phyloP scores from a whole-genome alignment of 495 filamentous ascomycete species.

The Aspergillus haitiensis region DNA sequence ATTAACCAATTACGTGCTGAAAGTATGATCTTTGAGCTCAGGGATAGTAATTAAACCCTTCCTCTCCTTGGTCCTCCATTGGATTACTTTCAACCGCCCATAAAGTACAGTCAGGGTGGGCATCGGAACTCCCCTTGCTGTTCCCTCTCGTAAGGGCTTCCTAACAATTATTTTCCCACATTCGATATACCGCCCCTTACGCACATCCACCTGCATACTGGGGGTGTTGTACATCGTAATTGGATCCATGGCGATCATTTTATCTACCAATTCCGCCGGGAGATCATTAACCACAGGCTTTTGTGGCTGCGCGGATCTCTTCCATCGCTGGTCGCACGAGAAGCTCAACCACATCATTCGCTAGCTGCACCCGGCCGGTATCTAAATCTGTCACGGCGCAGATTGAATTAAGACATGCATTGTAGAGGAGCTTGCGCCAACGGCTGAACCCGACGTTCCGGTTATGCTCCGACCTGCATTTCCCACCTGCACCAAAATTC shows the following conservation, averaged over 20 bases:
- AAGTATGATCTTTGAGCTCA: constrained; percentile 15
- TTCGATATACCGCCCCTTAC: constrained; percentile 54
- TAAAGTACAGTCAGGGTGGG: constrained; percentile 19
- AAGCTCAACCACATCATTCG: constrained; percentile 39
- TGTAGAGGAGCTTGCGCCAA: constrained; percentile 56
- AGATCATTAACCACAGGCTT: constrained; percentile 20
- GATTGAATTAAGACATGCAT: constrained; percentile 48
- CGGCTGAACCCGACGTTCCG: constrained; percentile 40
- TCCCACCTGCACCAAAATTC: constrained; percentile 35
- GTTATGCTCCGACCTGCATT: constrained; percentile 28
- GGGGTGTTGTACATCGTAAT: constrained; percentile 45
- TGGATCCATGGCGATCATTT: constrained; percentile 20
- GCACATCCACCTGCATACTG: constrained; percentile 49
- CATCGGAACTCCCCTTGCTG: constrained; percentile 9
- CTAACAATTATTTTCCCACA: constrained; percentile 55
- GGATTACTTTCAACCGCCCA: constrained; percentile 14
- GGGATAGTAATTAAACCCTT: constrained; percentile 19
- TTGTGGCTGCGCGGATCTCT: constrained; percentile 39
- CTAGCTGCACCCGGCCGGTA: constrained; percentile 39
- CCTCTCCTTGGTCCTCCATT: constrained; percentile 20
- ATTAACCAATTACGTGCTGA: constrained; percentile 7
- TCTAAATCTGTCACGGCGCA: constrained; percentile 52
- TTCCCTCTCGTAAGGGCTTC: constrained; percentile 51
- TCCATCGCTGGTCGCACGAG: constrained; percentile 43
- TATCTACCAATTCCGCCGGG: constrained; percentile 32